These are phyloP conservation scores for Neofusicoccum umdonicola DNA, from an alignment of 2,329 filamentous ascomycete genomes.

Conservation along the genomic window DNA sequence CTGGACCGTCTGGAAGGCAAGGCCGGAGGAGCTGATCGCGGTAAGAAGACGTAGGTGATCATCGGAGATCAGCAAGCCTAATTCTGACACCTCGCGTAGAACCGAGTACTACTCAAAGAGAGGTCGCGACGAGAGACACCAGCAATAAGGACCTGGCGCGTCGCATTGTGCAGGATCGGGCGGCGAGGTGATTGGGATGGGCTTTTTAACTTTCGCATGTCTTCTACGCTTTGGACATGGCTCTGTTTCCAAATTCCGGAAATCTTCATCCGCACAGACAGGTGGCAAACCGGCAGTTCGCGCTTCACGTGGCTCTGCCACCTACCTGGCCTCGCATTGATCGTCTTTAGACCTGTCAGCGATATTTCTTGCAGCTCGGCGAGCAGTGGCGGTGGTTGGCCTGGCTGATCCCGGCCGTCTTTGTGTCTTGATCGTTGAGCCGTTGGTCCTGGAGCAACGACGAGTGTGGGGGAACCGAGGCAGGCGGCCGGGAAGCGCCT, in stretches of 20 bases:
- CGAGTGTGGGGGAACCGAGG: constrained; percentile 9
- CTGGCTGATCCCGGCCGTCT: neutral
- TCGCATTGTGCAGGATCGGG: neutral
- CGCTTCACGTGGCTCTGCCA: neutral
- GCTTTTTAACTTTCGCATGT: neutral
- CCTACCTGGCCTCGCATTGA: neutral
- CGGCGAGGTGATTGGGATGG: neutral
- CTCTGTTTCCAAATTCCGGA: neutral
- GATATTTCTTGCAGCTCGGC: neutral
- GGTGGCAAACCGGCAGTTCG: neutral
- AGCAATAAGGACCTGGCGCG: neutral
- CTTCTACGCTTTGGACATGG: neutral
- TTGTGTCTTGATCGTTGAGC: neutral
- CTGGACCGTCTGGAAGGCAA: constrained; percentile 46
- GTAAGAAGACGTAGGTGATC: constrained; percentile 36
- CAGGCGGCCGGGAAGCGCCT: neutral
- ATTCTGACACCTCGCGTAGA: neutral
- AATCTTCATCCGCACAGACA: neutral
- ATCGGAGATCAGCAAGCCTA: neutral
- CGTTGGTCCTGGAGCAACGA: neutral
- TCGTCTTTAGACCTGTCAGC: neutral
- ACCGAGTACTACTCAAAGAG: neutral
- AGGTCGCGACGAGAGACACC: neutral
- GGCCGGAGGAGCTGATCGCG: constrained; percentile 31
- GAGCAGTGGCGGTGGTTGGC: neutral